Evolutionary conservation across 768 basidiomycete genomes (phyloP).

Genomic region (Albatrellus ellisii): DNA sequence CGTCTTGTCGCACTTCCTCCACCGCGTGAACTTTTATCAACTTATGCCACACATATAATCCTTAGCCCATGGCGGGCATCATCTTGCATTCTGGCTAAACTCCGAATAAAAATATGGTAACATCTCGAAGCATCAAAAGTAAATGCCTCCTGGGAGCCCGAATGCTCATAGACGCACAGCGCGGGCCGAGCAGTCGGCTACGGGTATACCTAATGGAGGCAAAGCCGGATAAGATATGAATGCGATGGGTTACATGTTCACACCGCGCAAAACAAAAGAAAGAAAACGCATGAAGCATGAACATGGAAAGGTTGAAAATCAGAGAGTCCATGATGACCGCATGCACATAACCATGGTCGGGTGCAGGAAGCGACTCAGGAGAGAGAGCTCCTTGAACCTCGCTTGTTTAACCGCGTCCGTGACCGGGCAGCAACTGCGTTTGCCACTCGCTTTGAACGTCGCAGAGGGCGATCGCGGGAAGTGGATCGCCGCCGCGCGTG

Average conservation of each 20-base stretch:
- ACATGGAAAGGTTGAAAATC: too few species aligned
- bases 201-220: conserved; percentile 4
- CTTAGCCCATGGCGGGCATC: not conserved
- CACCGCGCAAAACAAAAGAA: too few species aligned
- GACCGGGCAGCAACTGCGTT: conserved; percentile 39
- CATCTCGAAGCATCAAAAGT: not conserved
- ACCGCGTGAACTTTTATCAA: not conserved
- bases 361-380: conserved; percentile 12
- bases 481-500: conserved; percentile 4
- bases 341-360: too few species aligned
- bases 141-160: conserved; percentile 1
- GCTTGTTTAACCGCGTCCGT: conserved; percentile 29
- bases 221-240: conserved; percentile 1
- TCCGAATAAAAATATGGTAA: conserved; percentile 5
- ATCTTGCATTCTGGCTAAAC: not conserved
- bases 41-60: not conserved
- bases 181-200: not conserved
- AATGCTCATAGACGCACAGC: not conserved
- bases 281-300: too few species aligned
- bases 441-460: conserved; percentile 60
- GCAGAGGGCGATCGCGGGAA: conserved; percentile 26
- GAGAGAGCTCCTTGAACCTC: conserved; percentile 19
- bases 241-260: not conserved
- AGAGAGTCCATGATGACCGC: not conserved
- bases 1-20: not conserved